Percentiles rank a stretch among this genome's conserved stretches.
Conservation (phyloP, 2,329 filamentous ascomycete genomes). For the Dryadomyces quercus-mongolicae region DNA sequence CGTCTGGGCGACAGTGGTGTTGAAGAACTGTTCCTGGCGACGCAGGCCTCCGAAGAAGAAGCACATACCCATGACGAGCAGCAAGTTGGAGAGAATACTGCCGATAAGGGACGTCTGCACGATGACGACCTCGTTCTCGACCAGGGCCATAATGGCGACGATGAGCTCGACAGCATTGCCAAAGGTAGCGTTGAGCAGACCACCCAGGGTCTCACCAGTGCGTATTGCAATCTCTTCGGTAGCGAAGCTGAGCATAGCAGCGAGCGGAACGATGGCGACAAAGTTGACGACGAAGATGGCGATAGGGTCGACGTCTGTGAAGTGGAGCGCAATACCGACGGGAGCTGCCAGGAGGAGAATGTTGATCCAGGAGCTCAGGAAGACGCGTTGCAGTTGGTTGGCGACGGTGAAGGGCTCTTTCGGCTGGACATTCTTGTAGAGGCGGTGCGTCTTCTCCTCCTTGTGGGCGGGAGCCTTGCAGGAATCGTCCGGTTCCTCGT, state of each 20-base stretch:
- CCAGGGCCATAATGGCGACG: conserved; percentile 72
- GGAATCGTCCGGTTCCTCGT: conserved; percentile 7
- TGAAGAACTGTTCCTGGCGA: conserved; percentile 76
- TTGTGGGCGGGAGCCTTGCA: conserved; percentile 24
- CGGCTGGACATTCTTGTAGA: conserved; percentile 35
- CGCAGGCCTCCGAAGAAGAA: conserved; percentile 81
- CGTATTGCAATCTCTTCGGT: conserved; percentile 81
- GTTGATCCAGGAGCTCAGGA: conserved; percentile 82
- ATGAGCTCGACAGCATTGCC: conserved; percentile 85
- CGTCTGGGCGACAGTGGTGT: conserved; percentile 83
- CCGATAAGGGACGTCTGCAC: conserved; percentile 90
- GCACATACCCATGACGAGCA: conserved; percentile 82
- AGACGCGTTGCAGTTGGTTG: conserved; percentile 59
- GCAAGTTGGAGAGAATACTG: conserved; percentile 80
- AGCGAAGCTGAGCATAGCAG: conserved; percentile 68
- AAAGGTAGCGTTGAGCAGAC: conserved; percentile 81
- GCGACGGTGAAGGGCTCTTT: conserved; percentile 44
- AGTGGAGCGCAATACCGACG: conserved; percentile 60
- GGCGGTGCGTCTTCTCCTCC: conserved; percentile 24
- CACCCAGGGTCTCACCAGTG: conserved; percentile 76
- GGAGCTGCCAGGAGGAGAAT: conserved; percentile 68
- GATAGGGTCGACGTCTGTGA: conserved; percentile 39
- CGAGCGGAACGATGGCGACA: conserved; percentile 79
- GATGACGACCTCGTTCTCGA: conserved; percentile 63
- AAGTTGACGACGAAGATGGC: conserved; percentile 83